A percentile compares a stretch with the other conserved stretches of the same genome.
Conservation (phyloP, 306 rosid species). For the Cucurbita pepo region DNA sequence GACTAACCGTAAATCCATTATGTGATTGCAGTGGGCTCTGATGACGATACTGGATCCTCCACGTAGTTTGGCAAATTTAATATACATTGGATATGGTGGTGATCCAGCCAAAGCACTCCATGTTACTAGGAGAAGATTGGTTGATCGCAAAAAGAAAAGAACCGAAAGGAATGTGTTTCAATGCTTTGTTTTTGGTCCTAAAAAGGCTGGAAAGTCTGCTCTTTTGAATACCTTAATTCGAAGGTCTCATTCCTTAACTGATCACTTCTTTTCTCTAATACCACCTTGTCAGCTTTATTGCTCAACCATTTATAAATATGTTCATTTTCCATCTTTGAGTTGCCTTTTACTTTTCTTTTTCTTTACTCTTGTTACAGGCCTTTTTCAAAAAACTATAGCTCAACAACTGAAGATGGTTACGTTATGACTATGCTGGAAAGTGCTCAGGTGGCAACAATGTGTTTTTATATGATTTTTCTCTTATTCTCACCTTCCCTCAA, state of each 20-base stretch:
- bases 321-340: conserved; percentile 6
- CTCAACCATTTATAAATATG: conserved; percentile 8
- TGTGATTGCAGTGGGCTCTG: conserved; percentile 75
- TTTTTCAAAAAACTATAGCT: conserved; percentile 38
- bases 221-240: conserved; percentile 58
- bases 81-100: conserved; percentile 80
- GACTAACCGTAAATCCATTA: background rate
- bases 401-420: conserved; percentile 43
- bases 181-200: conserved; percentile 89
- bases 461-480: background rate
- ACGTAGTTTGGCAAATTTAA: conserved; percentile 62
- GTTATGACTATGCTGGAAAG: conserved; percentile 48
- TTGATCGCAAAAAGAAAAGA: conserved; percentile 50
- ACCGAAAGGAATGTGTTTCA: conserved; percentile 73
- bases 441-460: conserved; percentile 51
- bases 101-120: conserved; percentile 67
- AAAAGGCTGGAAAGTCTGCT: conserved; percentile 73
- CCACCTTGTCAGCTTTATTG: background rate
- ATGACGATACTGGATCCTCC: conserved; percentile 75
- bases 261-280: conserved; percentile 6
- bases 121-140: conserved; percentile 56
- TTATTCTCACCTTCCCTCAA: background rate
- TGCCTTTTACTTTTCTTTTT: background rate
- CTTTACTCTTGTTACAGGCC: conserved; percentile 30
- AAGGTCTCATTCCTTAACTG: conserved; percentile 43